These are phyloP conservation scores for Neofusicoccum umdonicola DNA, from an alignment of 2,329 filamentous ascomycete genomes.

Conservation along the genomic window DNA sequence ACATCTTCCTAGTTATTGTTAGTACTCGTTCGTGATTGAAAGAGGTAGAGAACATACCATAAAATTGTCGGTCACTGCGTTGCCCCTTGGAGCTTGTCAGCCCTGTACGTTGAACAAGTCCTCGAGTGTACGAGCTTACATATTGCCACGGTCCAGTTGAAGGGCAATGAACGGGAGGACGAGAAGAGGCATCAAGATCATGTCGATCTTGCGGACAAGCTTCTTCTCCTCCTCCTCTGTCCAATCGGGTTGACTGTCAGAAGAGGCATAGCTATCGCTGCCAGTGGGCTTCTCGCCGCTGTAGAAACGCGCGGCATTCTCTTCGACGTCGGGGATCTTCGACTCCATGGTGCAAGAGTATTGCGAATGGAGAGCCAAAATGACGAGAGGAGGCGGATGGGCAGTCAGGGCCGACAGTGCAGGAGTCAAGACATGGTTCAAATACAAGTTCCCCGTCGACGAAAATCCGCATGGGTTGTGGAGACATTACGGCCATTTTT, in stretches of 20 bases:
- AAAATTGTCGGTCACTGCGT: slow-evolving; percentile 31
- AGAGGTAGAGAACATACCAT: slow-evolving; percentile 7
- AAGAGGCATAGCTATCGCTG: slow-evolving; percentile 1
- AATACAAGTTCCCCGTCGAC: neutral
- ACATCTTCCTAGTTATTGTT: slow-evolving; percentile 24
- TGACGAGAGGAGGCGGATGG: neutral
- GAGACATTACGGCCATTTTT: slow-evolving; percentile 1
- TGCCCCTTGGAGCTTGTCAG: slow-evolving; percentile 9
- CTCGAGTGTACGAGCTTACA: slow-evolving; percentile 9
- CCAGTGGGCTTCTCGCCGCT: neutral
- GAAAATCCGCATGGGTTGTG: neutral
- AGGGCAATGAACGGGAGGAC: slow-evolving; percentile 35
- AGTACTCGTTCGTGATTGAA: neutral
- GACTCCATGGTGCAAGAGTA: slow-evolving; percentile 6
- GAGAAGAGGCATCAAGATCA: slow-evolving; percentile 33
- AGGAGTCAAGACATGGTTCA: neutral
- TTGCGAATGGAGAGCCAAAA: neutral
- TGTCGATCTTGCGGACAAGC: slow-evolving; percentile 31
- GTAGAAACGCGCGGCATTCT: neutral
- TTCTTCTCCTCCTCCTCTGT: slow-evolving; percentile 28
- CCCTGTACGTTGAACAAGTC: too few relatives aligned
- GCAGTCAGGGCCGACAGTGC: neutral
- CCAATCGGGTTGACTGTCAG: slow-evolving; percentile 19
- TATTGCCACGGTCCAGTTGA: slow-evolving; percentile 31
- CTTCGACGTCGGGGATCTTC: neutral